A percentile compares a stretch with the other conserved stretches of the same genome.
phyloP scores from a whole-genome alignment of 768 basidiomycete species.

The Collybia nuda region DNA sequence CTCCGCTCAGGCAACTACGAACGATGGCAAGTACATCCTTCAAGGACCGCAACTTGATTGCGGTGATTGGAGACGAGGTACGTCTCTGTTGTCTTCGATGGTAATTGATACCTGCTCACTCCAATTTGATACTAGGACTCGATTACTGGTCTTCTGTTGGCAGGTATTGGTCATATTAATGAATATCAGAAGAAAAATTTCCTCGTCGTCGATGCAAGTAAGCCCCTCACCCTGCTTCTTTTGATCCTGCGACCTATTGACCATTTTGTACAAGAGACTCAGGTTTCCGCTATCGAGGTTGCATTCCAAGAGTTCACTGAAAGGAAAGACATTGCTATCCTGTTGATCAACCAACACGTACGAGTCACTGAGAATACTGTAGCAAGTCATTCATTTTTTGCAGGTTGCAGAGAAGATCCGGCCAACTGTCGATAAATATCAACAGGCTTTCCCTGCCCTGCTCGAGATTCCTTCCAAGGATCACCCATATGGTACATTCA shows the following conservation, averaged over 20 bases:
- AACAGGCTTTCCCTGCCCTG: slow-evolving; percentile 93
- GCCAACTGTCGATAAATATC: slow-evolving; percentile 91
- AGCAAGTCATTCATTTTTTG: slow-evolving; percentile 5
- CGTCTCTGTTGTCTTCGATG: slow-evolving; percentile 8
- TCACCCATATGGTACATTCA: slow-evolving; percentile 86
- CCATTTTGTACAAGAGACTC: slow-evolving; percentile 57
- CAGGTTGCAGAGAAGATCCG: slow-evolving; percentile 98
- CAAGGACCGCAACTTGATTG: slow-evolving; percentile 86
- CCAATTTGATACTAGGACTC: slow-evolving; percentile 67
- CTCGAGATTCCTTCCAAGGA: slow-evolving; percentile 99
- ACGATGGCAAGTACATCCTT: slow-evolving; percentile 38
- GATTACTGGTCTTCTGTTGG: slow-evolving; percentile 92
- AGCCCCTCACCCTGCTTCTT: slow-evolving; percentile 23
- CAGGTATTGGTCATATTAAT: slow-evolving; percentile 91
- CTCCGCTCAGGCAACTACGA: neutral
- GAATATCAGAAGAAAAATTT: slow-evolving; percentile 97
- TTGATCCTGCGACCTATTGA: neutral
- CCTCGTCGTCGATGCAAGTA: slow-evolving; percentile 91
- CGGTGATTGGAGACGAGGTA: slow-evolving; percentile 98
- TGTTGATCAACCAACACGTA: slow-evolving; percentile 98
- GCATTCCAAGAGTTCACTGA: slow-evolving; percentile 95
- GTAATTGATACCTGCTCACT: slow-evolving; percentile 9
- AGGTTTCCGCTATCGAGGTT: slow-evolving; percentile 84
- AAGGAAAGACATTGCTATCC: slow-evolving; percentile 92
- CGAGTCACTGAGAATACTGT: neutral